These are phyloP conservation scores for Cercospora zeina DNA, from an alignment of 2,329 filamentous ascomycete genomes.

Conservation along the genomic window DNA sequence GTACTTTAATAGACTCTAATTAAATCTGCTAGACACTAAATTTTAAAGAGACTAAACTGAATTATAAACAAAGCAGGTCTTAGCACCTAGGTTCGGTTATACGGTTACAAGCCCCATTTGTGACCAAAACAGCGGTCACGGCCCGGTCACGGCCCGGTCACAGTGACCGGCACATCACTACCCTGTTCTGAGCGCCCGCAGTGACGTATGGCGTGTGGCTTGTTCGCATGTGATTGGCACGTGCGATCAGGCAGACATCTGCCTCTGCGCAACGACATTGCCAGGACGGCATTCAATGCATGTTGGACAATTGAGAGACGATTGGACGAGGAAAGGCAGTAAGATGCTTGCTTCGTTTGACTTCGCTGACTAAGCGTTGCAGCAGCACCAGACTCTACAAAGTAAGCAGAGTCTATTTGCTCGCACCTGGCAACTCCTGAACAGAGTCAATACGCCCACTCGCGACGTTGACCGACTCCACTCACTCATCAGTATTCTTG, in stretches of 20 bases:
- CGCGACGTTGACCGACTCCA: neutral
- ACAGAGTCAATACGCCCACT: neutral
- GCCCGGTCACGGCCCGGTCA: too few species aligned
- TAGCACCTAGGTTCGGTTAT: too few species aligned
- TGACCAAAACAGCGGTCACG: too few species aligned
- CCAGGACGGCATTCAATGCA: neutral
- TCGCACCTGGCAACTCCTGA: neutral
- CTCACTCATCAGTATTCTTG: neutral
- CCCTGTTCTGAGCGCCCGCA: constrained; percentile 5
- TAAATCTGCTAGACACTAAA: too few species aligned
- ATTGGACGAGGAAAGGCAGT: neutral
- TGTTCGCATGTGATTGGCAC: constrained; percentile 4
- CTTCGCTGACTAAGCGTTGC: constrained; percentile 1
- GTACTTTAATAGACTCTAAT: too few species aligned
- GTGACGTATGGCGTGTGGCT: constrained; percentile 8
- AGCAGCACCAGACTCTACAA: neutral
- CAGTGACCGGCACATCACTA: too few species aligned
- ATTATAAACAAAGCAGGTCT: too few species aligned
- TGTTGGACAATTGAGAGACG: neutral
- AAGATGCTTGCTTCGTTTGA: neutral
- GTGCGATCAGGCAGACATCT: neutral
- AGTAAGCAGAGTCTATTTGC: neutral
- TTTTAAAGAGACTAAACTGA: too few species aligned
- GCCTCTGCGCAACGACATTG: neutral
- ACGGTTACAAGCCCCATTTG: too few species aligned